Evolutionary conservation across 768 basidiomycete genomes (phyloP).

Genomic region (Asterophora parasitica): DNA sequence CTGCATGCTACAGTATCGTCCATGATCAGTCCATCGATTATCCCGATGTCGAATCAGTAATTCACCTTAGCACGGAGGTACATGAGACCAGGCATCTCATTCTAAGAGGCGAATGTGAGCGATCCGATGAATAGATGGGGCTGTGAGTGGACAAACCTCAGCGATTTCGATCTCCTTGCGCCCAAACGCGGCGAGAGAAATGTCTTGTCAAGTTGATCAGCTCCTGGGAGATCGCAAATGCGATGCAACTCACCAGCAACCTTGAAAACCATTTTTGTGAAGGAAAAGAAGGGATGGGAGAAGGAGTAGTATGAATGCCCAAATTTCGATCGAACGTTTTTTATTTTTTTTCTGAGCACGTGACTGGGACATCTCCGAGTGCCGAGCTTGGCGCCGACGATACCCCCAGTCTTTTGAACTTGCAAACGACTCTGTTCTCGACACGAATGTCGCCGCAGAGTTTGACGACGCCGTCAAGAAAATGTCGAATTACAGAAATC

Average conservation of each 20-base stretch:
- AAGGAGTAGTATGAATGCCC: constrained; percentile 19
- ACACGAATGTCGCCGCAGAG: constrained; percentile 1
- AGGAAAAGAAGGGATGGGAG: constrained; percentile 11
- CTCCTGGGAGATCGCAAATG: neutral
- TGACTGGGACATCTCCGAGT: constrained; percentile 16
- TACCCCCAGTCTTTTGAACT: too few species aligned
- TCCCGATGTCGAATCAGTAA: constrained; percentile 7
- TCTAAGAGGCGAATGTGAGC: constrained; percentile 35
- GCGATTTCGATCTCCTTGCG: constrained; percentile 99
- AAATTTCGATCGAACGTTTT: constrained; percentile 33
- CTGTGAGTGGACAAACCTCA: constrained; percentile 54
- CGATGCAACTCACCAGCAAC: constrained; percentile 62
- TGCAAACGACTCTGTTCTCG: neutral
- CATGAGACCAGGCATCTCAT: constrained; percentile 96
- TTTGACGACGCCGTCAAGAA: constrained; percentile 7
- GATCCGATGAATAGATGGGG: constrained; percentile 8
- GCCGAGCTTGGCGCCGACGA: too few species aligned
- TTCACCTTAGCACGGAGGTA: constrained; percentile 82
- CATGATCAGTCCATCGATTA: constrained; percentile 19
- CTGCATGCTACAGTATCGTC: constrained; percentile 55
- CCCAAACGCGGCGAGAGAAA: constrained; percentile 98
- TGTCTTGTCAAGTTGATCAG: constrained; percentile 42
- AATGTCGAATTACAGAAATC: constrained; percentile 66
- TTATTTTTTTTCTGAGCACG: constrained; percentile 29
- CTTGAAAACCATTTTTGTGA: constrained; percentile 74